Evolutionary conservation across 2,329 filamentous ascomycete genomes (phyloP), one percentile per base, ranked within the genome.

Genomic region (Blumeriella jaapii): DNA sequence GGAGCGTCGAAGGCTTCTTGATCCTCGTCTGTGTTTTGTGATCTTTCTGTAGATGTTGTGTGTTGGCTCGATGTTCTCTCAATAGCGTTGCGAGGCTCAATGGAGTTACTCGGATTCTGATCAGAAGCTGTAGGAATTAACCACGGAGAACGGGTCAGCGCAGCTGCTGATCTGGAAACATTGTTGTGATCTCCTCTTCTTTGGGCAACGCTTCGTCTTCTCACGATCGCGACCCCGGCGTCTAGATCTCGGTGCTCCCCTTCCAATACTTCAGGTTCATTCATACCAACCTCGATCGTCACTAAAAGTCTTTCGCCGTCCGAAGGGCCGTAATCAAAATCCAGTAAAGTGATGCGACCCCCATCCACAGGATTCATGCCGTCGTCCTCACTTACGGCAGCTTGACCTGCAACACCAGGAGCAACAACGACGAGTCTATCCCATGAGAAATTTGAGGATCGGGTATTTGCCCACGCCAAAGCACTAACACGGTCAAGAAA

Each of bases 301-400:
- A 82, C 58, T 40, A 80, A 70, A 1, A 58, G 60, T 37, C 65
- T 64, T 27, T 59, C 55, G 3, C 78, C 79, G 52, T 82, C 62
- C 4, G 52, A 58, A 1, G 67, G 48, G 1, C 67, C 61, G 47
- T 81, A 81, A 44, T 78, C 71, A 55, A 89, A 89, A 55, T 89
- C 82, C 28, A 87, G 62, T 6, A 89, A 61, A 7, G 72, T 69
- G 27, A 91, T 62, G 41, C 82, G 70, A 10, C 82, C 82, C 5
- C 82, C 82, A 50, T 89, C 83, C n/a, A 83, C 69, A 44, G 83
- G 82, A 50, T 82, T 72, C 33, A 79, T 69, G 29, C 74, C 75
- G 46, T 85, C 81, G 44, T 84, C 77, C 37, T 83, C 78, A 10
- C 30, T 41, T 3, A 73, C 67, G 26, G 71, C 60, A 6, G 64